Conservation (phyloP, 2,329 filamentous ascomycete species). For the Xylariales sp. region DNA sequence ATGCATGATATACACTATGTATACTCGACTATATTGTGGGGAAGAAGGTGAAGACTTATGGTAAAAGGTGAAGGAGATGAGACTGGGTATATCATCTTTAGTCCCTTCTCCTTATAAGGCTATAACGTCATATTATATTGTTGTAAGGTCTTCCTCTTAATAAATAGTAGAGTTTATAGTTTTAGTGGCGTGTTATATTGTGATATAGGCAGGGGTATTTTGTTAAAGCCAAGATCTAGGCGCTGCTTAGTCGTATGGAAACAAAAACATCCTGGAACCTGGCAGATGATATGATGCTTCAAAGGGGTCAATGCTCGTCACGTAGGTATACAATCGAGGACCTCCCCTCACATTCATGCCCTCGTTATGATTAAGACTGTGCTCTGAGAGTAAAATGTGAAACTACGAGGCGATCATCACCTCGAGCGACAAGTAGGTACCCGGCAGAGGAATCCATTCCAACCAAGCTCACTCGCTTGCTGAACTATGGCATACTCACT, state of each 20-base stretch:
- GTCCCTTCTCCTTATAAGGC: background rate
- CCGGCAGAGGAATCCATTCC: background rate
- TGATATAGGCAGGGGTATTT: slow-evolving; percentile 12
- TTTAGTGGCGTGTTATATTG: slow-evolving; percentile 4
- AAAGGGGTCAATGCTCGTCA: slow-evolving; percentile 19
- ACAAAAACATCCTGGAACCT: slow-evolving; percentile 21
- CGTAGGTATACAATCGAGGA: slow-evolving; percentile 1
- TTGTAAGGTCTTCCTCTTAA: slow-evolving; percentile 11
- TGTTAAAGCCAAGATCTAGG: background rate
- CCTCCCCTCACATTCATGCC: slow-evolving; percentile 27
- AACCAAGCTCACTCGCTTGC: background rate
- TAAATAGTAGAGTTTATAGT: background rate
- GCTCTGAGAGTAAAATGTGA: background rate
- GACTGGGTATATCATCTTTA: background rate
- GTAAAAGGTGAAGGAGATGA: slow-evolving; percentile 16
- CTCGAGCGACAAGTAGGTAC: background rate
- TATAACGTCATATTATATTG: slow-evolving; percentile 13
- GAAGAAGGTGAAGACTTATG: slow-evolving; percentile 21
- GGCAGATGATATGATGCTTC: slow-evolving; percentile 23
- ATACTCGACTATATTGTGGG: background rate
- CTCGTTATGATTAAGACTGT: slow-evolving; percentile 2
- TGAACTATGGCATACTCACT: background rate
- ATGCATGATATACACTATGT: slow-evolving; percentile 12
- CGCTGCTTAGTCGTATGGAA: slow-evolving; percentile 18
- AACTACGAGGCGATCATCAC: background rate